phyloP scores from a whole-genome alignment of 257 asterid species.

The Fraxinus cuspidata region DNA sequence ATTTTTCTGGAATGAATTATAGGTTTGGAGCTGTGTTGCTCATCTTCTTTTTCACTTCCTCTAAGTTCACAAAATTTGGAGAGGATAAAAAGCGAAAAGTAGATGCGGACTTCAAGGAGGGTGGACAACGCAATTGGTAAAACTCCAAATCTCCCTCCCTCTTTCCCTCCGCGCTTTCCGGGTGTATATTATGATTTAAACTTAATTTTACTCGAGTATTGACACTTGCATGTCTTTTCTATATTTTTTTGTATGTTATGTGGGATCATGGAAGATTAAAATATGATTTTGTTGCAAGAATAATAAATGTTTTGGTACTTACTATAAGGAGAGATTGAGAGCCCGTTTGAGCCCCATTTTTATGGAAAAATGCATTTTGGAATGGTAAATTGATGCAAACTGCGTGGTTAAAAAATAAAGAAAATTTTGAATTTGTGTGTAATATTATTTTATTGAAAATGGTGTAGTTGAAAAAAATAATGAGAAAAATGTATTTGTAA shows the following conservation, averaged over 20 bases:
- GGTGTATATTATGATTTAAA: conserved; percentile 8
- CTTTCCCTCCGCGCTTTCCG: neutral
- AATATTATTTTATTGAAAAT: too few species aligned
- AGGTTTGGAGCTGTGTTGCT: conserved; percentile 82
- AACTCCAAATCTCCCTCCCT: neutral
- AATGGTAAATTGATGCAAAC: too few species aligned
- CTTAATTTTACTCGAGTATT: neutral
- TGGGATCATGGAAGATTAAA: neutral
- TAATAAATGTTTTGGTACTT: too few species aligned
- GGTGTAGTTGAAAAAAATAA: too few species aligned
- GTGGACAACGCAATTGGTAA: conserved; percentile 98
- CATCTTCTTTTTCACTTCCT: conserved; percentile 76
- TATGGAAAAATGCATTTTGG: too few species aligned
- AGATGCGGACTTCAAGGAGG: conserved; percentile 91
- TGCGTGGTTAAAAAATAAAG: too few species aligned
- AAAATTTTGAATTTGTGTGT: too few species aligned
- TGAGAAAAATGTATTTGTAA: too few species aligned
- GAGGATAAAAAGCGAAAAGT: conserved; percentile 70
- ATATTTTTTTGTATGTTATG: neutral
- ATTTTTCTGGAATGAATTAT: conserved; percentile 23
- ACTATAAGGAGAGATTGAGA: too few species aligned
- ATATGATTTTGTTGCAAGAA: too few species aligned
- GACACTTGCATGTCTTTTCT: conserved; percentile 7
- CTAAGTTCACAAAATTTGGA: conserved; percentile 77
- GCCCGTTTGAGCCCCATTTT: too few species aligned